These are phyloP conservation scores for Eutypa lata DNA, from an alignment of 2,329 filamentous ascomycete species.

Conservation along the genomic window DNA sequence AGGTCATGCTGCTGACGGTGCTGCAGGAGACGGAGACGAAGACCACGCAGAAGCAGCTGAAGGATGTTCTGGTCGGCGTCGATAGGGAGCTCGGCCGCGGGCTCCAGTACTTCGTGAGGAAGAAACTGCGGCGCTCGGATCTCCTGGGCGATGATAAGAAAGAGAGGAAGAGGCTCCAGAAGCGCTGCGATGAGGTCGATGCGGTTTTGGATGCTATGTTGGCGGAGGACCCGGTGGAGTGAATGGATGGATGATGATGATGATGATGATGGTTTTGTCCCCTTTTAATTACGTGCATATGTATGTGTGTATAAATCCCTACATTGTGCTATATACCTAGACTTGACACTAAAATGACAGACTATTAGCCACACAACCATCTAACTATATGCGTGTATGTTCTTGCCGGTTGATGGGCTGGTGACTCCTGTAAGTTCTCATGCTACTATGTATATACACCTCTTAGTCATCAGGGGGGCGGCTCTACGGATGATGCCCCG, in stretches of 20 bases:
- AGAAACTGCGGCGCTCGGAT: constrained; percentile 66
- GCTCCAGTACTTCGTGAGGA: constrained; percentile 76
- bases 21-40: constrained; percentile 57
- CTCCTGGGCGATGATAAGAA: constrained; percentile 44
- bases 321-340: no score
- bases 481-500: constrained; percentile 4
- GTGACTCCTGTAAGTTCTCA: no score
- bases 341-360: no score
- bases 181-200: constrained; percentile 43
- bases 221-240: constrained; percentile 11
- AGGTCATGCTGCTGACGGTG: constrained; percentile 74
- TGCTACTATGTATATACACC: no score
- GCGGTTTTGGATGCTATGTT: constrained; percentile 30
- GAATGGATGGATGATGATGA: constrained; percentile 1
- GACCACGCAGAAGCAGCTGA: constrained; percentile 49
- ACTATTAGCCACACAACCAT: no score
- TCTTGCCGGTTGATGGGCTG: no score
- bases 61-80: constrained; percentile 64
- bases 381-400: no score
- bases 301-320: no score
- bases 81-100: constrained; percentile 68
- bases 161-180: constrained; percentile 45
- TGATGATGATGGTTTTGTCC: not conserved
- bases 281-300: not conserved
- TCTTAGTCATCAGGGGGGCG: no score